phyloP scores from a whole-genome alignment of 202 grass and related monocot genomes.

The Zoysia matrella region DNA sequence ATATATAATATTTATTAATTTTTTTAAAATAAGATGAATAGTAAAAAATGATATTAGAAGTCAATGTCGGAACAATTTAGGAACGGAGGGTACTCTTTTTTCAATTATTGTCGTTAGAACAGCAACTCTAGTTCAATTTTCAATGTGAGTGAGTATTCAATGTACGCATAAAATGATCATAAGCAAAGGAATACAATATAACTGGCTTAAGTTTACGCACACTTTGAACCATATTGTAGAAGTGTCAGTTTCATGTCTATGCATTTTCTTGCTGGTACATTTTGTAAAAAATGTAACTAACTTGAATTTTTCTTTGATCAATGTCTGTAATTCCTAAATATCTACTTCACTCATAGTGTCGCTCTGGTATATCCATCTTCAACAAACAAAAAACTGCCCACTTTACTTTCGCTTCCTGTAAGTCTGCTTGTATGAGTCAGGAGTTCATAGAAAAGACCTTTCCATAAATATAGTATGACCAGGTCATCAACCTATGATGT shows the following conservation, averaged over 20 bases:
- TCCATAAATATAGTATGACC: conserved; percentile 26
- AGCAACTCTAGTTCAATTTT: no score
- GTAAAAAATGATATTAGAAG: no score
- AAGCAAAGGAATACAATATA: background rate
- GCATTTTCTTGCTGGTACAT: conserved; percentile 2
- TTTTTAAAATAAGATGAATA: no score
- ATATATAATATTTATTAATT: no score
- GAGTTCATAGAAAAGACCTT: conserved; percentile 9
- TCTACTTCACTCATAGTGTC: conserved; percentile 26
- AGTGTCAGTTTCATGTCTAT: conserved; percentile 12
- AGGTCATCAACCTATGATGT: conserved; percentile 43
- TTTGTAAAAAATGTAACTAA: conserved; percentile 16
- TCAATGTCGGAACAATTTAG: no score
- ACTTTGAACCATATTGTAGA: background rate
- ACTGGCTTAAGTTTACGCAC: background rate
- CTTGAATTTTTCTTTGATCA: conserved; percentile 2
- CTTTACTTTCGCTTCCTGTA: conserved; percentile 33
- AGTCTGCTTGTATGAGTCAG: conserved; percentile 35
- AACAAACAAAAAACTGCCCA: conserved; percentile 24
- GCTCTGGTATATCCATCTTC: conserved; percentile 33
- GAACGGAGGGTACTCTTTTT: no score
- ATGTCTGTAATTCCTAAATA: conserved; percentile 18
- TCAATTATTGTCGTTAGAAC: no score
- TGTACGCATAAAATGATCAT: background rate
- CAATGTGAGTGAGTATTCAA: background rate